A percentile compares a stretch with the other conserved stretches of the same genome.
Evolutionary conservation across 768 basidiomycete species (phyloP).

Genomic region (Sporobolomyces pararoseus): DNA sequence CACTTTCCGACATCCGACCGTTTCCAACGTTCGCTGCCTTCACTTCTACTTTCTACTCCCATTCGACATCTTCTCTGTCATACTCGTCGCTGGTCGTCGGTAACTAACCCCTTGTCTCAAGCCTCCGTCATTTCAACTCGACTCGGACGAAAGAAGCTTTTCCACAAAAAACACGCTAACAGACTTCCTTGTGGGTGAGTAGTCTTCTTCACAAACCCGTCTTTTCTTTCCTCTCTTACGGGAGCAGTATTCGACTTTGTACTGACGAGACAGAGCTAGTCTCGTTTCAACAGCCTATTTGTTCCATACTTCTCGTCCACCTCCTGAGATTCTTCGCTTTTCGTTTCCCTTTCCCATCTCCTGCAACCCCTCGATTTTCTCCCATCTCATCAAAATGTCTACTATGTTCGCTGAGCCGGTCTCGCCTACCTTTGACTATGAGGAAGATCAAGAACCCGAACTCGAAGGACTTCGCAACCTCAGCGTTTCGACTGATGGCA

Average conservation of each 20-base stretch:
- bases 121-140: too few relatives aligned
- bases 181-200: not conserved
- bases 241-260: not conserved
- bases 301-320: too few relatives aligned
- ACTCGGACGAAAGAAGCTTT: too few relatives aligned
- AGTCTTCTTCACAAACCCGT: not conserved
- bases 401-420: constrained; percentile 14
- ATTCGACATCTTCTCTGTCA: too few relatives aligned
- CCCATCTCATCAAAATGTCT: not conserved
- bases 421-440: constrained; percentile 21
- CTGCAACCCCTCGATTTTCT: not conserved
- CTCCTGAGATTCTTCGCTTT: too few relatives aligned
- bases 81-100: not conserved
- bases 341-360: too few relatives aligned
- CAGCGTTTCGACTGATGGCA: constrained; percentile 37
- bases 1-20: too few relatives aligned
- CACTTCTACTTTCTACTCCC: too few relatives aligned
- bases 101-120: too few relatives aligned
- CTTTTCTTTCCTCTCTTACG: not conserved
- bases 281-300: not conserved
- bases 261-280: not conserved
- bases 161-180: not conserved
- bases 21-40: too few relatives aligned
- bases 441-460: constrained; percentile 26
- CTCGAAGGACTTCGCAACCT: constrained; percentile 32